Base-by-base conservation (phyloP, 208 protist species). In the Entamoeba dispar region DNA sequence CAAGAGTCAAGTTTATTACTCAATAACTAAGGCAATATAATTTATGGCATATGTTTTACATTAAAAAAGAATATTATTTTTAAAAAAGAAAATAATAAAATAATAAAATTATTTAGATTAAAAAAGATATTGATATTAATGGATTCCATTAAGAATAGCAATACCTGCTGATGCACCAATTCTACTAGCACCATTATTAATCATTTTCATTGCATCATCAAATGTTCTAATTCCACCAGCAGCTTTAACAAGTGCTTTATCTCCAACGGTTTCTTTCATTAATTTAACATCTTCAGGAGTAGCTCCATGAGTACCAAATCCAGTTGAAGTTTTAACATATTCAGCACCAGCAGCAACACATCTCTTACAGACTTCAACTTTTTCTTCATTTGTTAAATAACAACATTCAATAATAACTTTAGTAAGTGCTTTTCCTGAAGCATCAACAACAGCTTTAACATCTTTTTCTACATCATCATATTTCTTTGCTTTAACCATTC, bases 291-390 rank as follows among this genome's bases (percentile, higher is more conserved):
- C 95, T 95, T 98, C 96, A 4, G 95, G 95, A 5, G 96, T 98
- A 17, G 97, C 96, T 19, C 97, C 97, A 90, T 94, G 96, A 12
- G 95, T 92, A 49, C 93, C 97, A 94, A 98, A 98, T 17, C 97
- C 97, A 27, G 97, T 98, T 7, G 97, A 98, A 0, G 97, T 98
- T 95, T 98, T 98, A 91, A 98, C 97, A 93, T 96, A 98, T n/a
- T 94, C 93, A 4, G 97, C 97, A 17, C 96, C 96, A 12, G 97
- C 97, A 4, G 97, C 95, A 10, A 96, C 96, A 43, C 94, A 96
- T 22, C 98, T 92, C 38, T 98, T 96, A 77, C 93, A 97, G 27
- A 93, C 95, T 93, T 98, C 97, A 90, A 98, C 96, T 93, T 98
- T 97, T 93, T 98, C 95, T 57, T 97, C 96, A 34, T 96, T 93